A percentile compares a stretch with the other conserved stretches of the same genome.
phyloP scores from a whole-genome alignment of 257 asterid genomes.

The Solanum lycopersicoides region DNA sequence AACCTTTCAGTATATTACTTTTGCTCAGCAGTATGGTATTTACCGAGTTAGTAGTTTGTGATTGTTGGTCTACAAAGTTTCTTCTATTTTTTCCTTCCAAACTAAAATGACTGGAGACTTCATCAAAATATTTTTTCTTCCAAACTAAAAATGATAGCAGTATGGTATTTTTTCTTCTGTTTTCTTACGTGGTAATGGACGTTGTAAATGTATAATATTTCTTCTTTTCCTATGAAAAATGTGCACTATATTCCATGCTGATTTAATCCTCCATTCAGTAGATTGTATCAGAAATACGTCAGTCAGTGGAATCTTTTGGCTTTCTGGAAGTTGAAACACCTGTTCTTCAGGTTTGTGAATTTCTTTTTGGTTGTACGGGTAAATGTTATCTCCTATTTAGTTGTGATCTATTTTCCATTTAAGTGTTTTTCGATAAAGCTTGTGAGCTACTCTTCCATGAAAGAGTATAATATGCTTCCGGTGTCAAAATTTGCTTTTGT shows the following conservation, averaged over 20 bases:
- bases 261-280: slow-evolving; percentile 36
- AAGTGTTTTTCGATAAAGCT: background rate
- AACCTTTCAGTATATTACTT: background rate
- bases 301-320: slow-evolving; percentile 86
- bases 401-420: background rate
- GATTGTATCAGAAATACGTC: slow-evolving; percentile 93
- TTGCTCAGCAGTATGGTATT: background rate
- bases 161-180: no score
- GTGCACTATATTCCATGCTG: slow-evolving; percentile 6
- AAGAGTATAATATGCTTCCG: background rate
- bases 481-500: background rate
- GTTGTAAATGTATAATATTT: background rate
- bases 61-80: background rate
- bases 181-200: background rate
- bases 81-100: background rate
- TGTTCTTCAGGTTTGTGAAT: slow-evolving; percentile 79
- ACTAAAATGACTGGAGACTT: background rate
- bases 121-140: background rate
- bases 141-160: background rate
- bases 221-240: background rate
- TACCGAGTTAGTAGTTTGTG: background rate
- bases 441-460: background rate
- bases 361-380: slow-evolving; percentile 3
- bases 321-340: slow-evolving; percentile 95
- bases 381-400: background rate